phyloP scores from a whole-genome alignment of 352 stramenopile genomes.

The Globisporangium spinosum region DNA sequence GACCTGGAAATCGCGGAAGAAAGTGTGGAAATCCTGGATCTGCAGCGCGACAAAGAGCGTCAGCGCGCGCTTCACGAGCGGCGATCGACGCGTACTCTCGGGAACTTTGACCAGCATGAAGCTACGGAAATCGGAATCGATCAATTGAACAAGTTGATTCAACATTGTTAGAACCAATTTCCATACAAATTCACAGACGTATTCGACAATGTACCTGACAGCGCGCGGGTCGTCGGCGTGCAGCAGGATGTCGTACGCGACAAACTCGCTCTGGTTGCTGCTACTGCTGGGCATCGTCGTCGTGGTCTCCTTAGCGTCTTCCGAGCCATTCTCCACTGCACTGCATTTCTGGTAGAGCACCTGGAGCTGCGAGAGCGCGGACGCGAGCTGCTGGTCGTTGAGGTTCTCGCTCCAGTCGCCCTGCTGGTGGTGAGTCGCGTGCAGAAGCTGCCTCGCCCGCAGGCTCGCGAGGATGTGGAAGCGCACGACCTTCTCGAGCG shows the following conservation, averaged over 20 bases:
- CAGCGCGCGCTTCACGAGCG: constrained; percentile 34
- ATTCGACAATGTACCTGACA: constrained; percentile 25
- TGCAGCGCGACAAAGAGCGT: constrained; percentile 54
- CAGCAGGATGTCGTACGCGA: constrained; percentile 59
- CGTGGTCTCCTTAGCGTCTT: background rate
- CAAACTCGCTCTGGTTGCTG: constrained; percentile 28
- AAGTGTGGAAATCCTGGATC: constrained; percentile 36
- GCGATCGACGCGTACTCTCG: constrained; percentile 13
- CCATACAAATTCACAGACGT: background rate
- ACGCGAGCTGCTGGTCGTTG: constrained; percentile 66
- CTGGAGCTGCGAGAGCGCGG: constrained; percentile 52
- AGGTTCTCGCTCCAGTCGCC: constrained; percentile 64
- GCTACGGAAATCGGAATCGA: background rate
- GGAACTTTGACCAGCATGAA: constrained; percentile 39
- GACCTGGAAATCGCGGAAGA: constrained; percentile 22
- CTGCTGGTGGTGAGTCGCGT: constrained; percentile 10
- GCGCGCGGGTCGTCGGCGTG: constrained; percentile 43
- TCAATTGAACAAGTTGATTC: background rate
- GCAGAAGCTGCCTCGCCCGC: constrained; percentile 34
- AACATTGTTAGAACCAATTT: background rate
- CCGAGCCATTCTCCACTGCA: constrained; percentile 6
- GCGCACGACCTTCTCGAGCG: constrained; percentile 42
- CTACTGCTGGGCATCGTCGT: background rate
- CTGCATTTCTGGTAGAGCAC: constrained; percentile 26
- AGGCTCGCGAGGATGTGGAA: constrained; percentile 59